Base-by-base conservation (phyloP, 2,329 filamentous ascomycete genomes). In the Penicillium sp. region DNA sequence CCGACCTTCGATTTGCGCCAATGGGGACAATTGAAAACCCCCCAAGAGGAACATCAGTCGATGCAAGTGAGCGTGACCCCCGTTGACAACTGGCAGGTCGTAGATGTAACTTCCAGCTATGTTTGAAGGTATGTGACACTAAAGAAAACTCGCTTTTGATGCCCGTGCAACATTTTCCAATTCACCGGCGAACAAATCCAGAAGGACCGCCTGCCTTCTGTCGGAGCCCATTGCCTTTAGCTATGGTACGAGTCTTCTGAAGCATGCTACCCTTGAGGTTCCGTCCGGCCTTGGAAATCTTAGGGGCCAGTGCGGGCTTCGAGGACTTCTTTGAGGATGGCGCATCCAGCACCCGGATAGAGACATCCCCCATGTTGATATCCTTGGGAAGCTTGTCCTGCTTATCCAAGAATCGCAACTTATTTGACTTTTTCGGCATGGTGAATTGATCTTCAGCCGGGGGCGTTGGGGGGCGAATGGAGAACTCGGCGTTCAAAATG, bases 361-460 rank as follows among this genome's bases (percentile, higher is more conserved):
- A 79, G 35, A 81, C 70, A 46, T 76, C 75, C 2, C 80, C 80
- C 54, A 76, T 73, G 57, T 74, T 76, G 44, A 81, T 64, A 63
- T 83, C 81, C 69, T 81, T 83, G 16, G 77, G 71, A 11, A 74
- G 70, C 62, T 78, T 81, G 50, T 80, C 75, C 10, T 70, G 71
- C 50, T 73, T 74, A 49, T 81, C 79, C 26, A 81, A 66, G 55
- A 82, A 81, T 53, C 77, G 77, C 53, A 80, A 71, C 56, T 78
- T 79, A 46, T 74, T 79, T 10, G 78, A 61, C 50, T 70, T 72
- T 37, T 67, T 67, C 5, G 60, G 67, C 13, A 57, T 43, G 7
- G 58, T 50, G 10, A 58, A 59, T 6, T 57, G 53, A 34, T 68
- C 67, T 49, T 77, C 71, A 4, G 69, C 68, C 1, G 78, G 77